Evolutionary conservation across 257 asterid genomes (phyloP).

Genomic region (Marsdenia floribunda): DNA sequence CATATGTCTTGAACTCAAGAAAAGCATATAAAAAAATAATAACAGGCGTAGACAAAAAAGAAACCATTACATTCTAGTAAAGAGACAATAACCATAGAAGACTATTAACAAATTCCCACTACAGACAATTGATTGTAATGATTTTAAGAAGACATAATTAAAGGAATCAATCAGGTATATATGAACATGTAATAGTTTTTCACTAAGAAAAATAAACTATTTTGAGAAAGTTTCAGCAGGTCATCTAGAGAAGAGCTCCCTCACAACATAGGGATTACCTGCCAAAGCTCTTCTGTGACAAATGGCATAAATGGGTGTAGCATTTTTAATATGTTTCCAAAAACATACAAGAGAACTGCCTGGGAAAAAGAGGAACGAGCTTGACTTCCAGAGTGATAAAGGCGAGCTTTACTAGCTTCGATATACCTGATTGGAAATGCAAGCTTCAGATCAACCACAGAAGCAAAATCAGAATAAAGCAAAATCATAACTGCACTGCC

Average conservation of each 20-base stretch:
- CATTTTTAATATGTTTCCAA: slow-evolving; percentile 65
- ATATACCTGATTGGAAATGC: slow-evolving; percentile 64
- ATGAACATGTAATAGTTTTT: not conserved
- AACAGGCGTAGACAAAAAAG: not conserved
- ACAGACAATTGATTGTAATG: not conserved
- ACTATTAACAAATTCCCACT: not conserved
- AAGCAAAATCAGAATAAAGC: slow-evolving; percentile 3
- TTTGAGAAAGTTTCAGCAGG: not conserved
- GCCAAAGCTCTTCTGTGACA: slow-evolving; percentile 98
- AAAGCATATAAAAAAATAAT: not conserved
- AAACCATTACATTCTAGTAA: not conserved
- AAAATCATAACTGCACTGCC: not conserved
- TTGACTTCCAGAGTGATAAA: slow-evolving; percentile 57
- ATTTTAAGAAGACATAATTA: not conserved
- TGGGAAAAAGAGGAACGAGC: slow-evolving; percentile 60
- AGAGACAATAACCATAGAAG: not conserved
- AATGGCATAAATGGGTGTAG: slow-evolving; percentile 98
- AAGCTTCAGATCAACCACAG: slow-evolving; percentile 13
- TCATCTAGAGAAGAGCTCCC: not conserved
- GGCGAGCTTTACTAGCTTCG: slow-evolving; percentile 94
- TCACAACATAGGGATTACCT: slow-evolving; percentile 39
- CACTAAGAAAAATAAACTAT: not conserved
- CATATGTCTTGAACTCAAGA: not conserved
- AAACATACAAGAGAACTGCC: slow-evolving; percentile 78
- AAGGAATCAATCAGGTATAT: not conserved